Conservation (phyloP, 371 early-diverging fungal genomes). For the Mortierella sp. region DNA sequence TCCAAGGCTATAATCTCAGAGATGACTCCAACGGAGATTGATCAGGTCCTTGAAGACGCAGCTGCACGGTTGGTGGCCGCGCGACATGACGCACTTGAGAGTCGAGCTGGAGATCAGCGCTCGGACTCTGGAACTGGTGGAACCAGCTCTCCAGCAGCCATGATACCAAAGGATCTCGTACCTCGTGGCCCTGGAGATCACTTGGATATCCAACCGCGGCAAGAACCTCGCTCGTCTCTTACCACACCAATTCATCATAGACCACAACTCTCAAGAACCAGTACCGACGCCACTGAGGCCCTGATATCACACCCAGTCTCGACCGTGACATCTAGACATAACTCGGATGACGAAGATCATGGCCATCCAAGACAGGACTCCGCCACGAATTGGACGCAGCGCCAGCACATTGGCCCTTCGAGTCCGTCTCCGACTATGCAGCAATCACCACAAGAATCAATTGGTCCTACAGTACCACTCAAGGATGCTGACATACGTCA, state of each 20-base stretch:
- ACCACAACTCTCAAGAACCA: conserved; percentile 25
- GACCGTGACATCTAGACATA: conserved; percentile 25
- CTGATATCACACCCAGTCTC: conserved; percentile 25
- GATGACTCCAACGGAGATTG: conserved; percentile 31
- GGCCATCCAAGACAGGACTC: conserved; percentile 4
- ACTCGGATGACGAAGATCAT: conserved; percentile 43
- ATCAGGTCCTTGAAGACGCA: conserved; percentile 30
- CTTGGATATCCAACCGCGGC: no score
- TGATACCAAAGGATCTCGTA: not conserved
- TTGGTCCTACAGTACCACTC: not conserved
- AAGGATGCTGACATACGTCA: not conserved
- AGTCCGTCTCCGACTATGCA: not conserved
- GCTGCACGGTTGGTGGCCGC: conserved; percentile 29
- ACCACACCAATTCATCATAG: not conserved
- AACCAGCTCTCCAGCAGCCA: not conserved
- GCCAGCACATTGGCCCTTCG: not conserved
- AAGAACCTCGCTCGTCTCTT: not conserved
- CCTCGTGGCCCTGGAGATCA: no score
- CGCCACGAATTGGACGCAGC: conserved; percentile 16
- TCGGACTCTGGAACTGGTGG: conserved; percentile 7
- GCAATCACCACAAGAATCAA: conserved; percentile 8
- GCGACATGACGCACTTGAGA: conserved; percentile 9
- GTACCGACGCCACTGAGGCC: conserved; percentile 25
- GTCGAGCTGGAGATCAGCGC: not conserved
- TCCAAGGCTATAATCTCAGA: conserved; percentile 31